phyloP scores from a whole-genome alignment of 2,329 filamentous ascomycete species.

The Xylariaceae sp. region DNA sequence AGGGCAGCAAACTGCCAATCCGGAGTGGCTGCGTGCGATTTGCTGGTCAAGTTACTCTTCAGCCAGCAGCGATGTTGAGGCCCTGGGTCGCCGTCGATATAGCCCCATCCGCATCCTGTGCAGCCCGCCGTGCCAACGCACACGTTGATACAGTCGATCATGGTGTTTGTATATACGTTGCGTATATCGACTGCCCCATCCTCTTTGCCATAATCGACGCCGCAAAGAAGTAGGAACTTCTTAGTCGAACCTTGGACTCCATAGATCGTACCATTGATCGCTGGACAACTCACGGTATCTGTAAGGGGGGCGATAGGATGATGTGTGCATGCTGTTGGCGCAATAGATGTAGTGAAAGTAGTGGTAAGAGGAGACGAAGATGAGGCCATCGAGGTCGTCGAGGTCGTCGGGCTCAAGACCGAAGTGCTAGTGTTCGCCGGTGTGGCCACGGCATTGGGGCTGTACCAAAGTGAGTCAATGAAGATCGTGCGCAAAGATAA shows the following conservation, averaged over 20 bases:
- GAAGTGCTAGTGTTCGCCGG: constrained; percentile 3
- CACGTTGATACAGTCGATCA: constrained; percentile 42
- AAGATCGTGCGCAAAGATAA: background rate
- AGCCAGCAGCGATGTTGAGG: constrained; percentile 41
- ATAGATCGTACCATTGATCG: constrained; percentile 42
- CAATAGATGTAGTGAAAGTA: constrained; percentile 5
- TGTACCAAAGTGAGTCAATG: constrained; percentile 6
- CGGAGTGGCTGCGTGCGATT: constrained; percentile 29
- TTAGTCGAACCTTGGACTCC: constrained; percentile 37
- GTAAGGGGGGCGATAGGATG: constrained; percentile 24
- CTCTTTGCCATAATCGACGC: constrained; percentile 40
- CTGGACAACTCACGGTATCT: constrained; percentile 37
- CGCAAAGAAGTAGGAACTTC: constrained; percentile 41
- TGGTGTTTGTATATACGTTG: constrained; percentile 36
- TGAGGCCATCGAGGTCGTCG: constrained; percentile 12
- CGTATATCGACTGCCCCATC: constrained; percentile 27
- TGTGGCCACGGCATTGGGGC: constrained; percentile 10
- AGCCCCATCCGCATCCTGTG: constrained; percentile 42
- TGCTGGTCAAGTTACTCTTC: constrained; percentile 35
- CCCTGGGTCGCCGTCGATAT: constrained; percentile 37
- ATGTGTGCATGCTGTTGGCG: constrained; percentile 19
- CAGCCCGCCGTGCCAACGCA: constrained; percentile 39
- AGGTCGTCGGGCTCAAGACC: background rate
- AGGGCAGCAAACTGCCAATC: constrained; percentile 43
- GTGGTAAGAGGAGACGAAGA: constrained; percentile 9